Conservation (phyloP, 495 filamentous ascomycete species). For the Amphirosellinia nigrospora region DNA sequence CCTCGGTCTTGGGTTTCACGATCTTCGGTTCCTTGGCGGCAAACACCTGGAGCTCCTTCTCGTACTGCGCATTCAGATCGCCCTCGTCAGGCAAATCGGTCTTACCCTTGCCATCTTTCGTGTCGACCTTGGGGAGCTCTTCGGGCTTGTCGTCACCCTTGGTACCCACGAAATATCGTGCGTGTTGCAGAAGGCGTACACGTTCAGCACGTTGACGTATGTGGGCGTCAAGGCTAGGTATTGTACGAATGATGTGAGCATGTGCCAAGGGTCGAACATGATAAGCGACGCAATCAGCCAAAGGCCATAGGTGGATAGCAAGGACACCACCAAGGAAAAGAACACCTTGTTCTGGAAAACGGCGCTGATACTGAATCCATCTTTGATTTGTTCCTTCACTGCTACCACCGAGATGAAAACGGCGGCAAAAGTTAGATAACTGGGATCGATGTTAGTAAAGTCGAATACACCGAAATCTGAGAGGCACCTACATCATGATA, state of each 20-base stretch:
- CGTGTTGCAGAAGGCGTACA: conserved; percentile 98
- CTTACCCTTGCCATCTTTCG: conserved; percentile 93
- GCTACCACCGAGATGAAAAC: conserved; percentile 92
- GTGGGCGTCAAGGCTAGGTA: conserved; percentile 95
- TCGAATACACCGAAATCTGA: conserved; percentile 9
- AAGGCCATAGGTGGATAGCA: conserved; percentile 90
- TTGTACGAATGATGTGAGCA: conserved; percentile 95
- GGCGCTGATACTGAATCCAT: conserved; percentile 67
- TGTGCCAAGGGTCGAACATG: conserved; percentile 99
- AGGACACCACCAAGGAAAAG: conserved; percentile 90
- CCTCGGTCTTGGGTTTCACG: conserved; percentile 66
- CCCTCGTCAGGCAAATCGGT: conserved; percentile 86
- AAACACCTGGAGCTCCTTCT: conserved; percentile 81
- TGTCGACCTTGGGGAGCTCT: conserved; percentile 77
- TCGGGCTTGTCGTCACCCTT: conserved; percentile 92
- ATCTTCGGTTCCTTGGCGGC: conserved; percentile 67
- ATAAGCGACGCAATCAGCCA: conserved; percentile 91
- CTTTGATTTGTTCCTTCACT: conserved; percentile 69
- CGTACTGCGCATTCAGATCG: conserved; percentile 90
- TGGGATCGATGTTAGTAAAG: conserved; percentile 39
- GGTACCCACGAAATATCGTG: conserved; percentile 97
- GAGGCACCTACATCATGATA: conserved; percentile 79
- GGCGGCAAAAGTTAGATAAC: conserved; percentile 92
- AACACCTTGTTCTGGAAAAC: conserved; percentile 89
- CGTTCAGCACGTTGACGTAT: conserved; percentile 96